Evolutionary conservation across 2,329 filamentous ascomycete genomes (phyloP).

Genomic region (Hypoxylon sp.): DNA sequence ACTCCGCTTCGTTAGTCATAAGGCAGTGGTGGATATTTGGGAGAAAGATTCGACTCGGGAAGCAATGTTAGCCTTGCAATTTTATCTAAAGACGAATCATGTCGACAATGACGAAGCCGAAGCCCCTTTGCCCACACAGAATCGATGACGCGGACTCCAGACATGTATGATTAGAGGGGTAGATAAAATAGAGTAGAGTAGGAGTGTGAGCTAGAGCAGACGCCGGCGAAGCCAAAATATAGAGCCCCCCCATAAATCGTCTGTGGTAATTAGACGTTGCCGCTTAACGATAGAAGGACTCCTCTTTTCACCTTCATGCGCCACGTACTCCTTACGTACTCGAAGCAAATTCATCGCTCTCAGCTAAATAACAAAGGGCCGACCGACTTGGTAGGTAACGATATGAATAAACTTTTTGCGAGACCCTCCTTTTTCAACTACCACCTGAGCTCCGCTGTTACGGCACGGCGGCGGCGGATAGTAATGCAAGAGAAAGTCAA

Average conservation of each 20-base stretch:
- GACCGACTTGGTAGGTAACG: no score
- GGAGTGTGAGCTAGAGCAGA: slow-evolving; percentile 15
- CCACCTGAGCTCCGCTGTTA: no score
- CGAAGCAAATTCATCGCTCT: not conserved
- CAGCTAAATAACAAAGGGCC: not conserved
- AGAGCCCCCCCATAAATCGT: not conserved
- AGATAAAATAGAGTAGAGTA: not conserved
- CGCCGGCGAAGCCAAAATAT: slow-evolving; percentile 1
- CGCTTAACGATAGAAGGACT: not conserved
- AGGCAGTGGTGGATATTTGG: slow-evolving; percentile 22
- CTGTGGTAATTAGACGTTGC: not conserved
- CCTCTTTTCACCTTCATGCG: not conserved
- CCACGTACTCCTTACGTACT: not conserved
- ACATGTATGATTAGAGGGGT: not conserved
- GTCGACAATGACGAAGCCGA: not conserved
- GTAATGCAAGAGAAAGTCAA: no score
- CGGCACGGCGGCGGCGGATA: no score
- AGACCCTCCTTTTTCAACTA: no score
- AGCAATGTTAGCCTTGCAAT: slow-evolving; percentile 29
- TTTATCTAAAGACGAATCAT: slow-evolving; percentile 12
- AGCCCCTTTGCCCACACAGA: not conserved
- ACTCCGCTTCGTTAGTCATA: no score
- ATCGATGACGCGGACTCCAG: slow-evolving; percentile 14
- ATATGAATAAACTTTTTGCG: no score
- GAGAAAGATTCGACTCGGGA: slow-evolving; percentile 9